Base-by-base conservation (phyloP, 148 eudicot species). In the Rhododendron kiyosumense region DNA sequence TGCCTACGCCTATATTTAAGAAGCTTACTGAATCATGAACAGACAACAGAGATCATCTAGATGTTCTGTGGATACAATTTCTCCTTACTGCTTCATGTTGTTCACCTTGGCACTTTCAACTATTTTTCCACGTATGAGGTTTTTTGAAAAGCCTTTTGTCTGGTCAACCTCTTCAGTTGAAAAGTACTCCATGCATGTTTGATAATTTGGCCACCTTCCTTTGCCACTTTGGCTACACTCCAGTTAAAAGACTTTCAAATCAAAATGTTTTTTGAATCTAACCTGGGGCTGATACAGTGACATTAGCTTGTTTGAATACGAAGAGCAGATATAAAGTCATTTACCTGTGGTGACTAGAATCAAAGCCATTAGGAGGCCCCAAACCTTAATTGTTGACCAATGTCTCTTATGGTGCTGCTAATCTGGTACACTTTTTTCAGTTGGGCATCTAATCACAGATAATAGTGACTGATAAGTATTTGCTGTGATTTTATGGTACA, bases 401-500 rank as follows among this genome's bases (percentile, higher is more conserved):
- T 36, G 22, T 75, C 24, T 75, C 61, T 20, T 36, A 32, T 75
- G 41, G 15, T 48, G 81, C 17, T 43, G 28, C 10, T 78, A 48
- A 48, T 52, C 63, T 51, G 5, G 43, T 81, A 11, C 52, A 43
- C 32, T 22, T 32, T 51, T 54, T 80, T 24, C 69, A 11, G 43
- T 74, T 83, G 77, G 51, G 28, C 85, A 52, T 74, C 75, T 15
- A 59, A 73, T 82, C 71, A 8, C 74, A 28, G 41, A 26, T 36
- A 48, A 49, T 86, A 43, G 22, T 32, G 65, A 80, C 28, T 79
- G 11, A 54, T 54, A 17, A 54, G 61, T 18, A 54, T 17, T 46
- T n/a, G 28, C 82, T 84, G 51, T 67, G 76, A 52, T 84, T 84
- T 41, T 26, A 78, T 78, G 30, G 80, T 34, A 36, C 24, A 6